These are phyloP conservation scores for Austroboletus festivus DNA, from an alignment of 768 basidiomycete species.

Conservation along the genomic window DNA sequence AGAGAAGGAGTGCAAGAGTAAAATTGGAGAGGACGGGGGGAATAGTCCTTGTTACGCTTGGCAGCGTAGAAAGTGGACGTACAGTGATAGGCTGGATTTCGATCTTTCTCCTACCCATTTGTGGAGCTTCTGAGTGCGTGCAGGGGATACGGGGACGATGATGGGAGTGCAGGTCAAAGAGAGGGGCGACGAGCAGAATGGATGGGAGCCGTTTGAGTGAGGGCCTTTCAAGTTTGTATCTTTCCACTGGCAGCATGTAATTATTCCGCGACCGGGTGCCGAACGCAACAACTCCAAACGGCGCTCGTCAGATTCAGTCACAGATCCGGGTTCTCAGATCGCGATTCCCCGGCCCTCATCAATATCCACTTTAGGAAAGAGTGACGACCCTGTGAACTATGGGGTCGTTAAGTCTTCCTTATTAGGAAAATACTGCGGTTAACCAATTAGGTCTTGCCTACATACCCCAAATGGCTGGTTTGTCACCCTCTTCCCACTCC, in stretches of 20 bases:
- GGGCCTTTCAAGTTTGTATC: slow-evolving; percentile 34
- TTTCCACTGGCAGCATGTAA: slow-evolving; percentile 35
- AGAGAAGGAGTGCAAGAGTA: slow-evolving; percentile 20
- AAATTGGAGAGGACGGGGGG: slow-evolving; percentile 30
- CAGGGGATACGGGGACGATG: slow-evolving; percentile 16
- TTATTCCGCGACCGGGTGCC: slow-evolving; percentile 40
- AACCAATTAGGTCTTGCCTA: no score
- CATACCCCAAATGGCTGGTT: no score
- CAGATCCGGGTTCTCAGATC: slow-evolving; percentile 28
- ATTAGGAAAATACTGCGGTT: background rate
- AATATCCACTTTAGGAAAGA: background rate
- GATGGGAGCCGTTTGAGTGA: slow-evolving; percentile 30
- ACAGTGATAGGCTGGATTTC: slow-evolving; percentile 81
- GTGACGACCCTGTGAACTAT: background rate
- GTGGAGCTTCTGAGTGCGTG: slow-evolving; percentile 1
- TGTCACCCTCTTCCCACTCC: slow-evolving; percentile 22
- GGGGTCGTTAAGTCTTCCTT: background rate
- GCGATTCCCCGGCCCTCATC: slow-evolving; percentile 18
- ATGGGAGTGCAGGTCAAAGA: slow-evolving; percentile 6
- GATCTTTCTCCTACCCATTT: slow-evolving; percentile 77
- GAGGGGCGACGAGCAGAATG: no score
- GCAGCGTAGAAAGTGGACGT: slow-evolving; percentile 34
- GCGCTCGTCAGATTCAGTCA: slow-evolving; percentile 33
- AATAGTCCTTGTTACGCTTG: slow-evolving; percentile 20
- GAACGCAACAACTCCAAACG: slow-evolving; percentile 35